These are phyloP conservation scores for Letharia lupina DNA, from an alignment of 495 filamentous ascomycete genomes.

Conservation along the genomic window DNA sequence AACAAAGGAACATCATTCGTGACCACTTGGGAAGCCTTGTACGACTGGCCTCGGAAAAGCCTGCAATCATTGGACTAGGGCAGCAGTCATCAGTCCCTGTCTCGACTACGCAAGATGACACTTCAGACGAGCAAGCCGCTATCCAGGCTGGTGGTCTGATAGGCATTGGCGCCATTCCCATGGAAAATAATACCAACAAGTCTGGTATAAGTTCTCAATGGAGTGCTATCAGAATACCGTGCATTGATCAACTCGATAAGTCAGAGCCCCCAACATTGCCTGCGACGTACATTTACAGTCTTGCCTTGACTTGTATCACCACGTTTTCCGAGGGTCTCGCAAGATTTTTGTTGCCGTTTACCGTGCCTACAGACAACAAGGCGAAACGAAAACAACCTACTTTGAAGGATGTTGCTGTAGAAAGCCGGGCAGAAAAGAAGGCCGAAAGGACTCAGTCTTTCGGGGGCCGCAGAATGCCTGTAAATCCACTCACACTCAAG, in stretches of 20 bases:
- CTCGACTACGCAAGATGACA: constrained; percentile 34
- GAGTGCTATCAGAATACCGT: constrained; percentile 81
- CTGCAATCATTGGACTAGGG: constrained; percentile 74
- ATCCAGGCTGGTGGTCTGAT: constrained; percentile 80
- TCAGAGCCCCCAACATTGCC: constrained; percentile 72
- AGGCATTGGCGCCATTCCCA: constrained; percentile 72
- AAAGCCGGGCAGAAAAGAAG: constrained; percentile 34
- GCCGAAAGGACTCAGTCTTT: constrained; percentile 32
- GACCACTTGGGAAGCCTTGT: constrained; percentile 79
- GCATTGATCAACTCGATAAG: constrained; percentile 92
- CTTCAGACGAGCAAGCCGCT: constrained; percentile 67
- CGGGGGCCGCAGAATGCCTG: constrained; percentile 41
- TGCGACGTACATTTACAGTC: constrained; percentile 87
- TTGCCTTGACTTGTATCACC: constrained; percentile 81
- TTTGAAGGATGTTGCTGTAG: background rate
- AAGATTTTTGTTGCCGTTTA: constrained; percentile 84
- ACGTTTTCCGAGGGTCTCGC: constrained; percentile 84
- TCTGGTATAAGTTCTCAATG: constrained; percentile 78
- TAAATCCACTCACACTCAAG: constrained; percentile 70
- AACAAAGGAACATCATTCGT: constrained; percentile 66
- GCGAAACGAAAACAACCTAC: constrained; percentile 33
- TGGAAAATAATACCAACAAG: constrained; percentile 52
- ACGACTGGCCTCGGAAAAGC: constrained; percentile 82
- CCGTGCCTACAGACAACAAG: constrained; percentile 56
- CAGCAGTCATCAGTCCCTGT: constrained; percentile 74